Base-by-base conservation (phyloP, 2,329 filamentous ascomycete genomes). In the Chalaropsis ovoidea region DNA sequence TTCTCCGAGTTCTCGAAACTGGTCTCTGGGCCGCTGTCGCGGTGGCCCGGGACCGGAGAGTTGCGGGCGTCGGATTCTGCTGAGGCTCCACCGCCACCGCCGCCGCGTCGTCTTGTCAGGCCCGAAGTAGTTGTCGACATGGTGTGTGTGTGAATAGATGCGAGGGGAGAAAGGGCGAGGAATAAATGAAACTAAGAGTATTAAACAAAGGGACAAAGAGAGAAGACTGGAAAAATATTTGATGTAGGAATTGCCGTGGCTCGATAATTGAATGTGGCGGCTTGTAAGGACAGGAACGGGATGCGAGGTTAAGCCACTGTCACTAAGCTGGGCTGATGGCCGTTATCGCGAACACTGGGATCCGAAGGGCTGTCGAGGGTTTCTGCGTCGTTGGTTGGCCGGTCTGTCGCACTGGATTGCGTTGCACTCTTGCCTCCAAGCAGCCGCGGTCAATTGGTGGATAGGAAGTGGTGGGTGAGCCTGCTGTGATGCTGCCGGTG, bases 1-100 rank as follows among this genome's bases (percentile, higher is more conserved):
- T 96, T 96, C 77, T 95, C 93, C 75, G 88, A 82, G 74, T 82
- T 91, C 78, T 92, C 88, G 80, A 95, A 97, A 72, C 88, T 93
- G 68, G 94, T 96, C 78, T 86, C 85, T 72, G 83, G 84, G 74
- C 80, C 82, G 67, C 82, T 81, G 62, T 76, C 87, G 81, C 77
- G 75, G 60, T 73, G 78, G 80, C 89, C 81, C 82, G 83, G 47
- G 1, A 49, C 72, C 72, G 63, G 47, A 10, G 63, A 65, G 64
- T 73, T 74, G 52, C 41, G 63, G 35, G 67, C 75, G 76, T 69
- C 77, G 77, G 74, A 75, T 77, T 73, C 83, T 81, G 69, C 87
- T 85, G 75, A 80, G 82, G 67, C 82, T 22, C 35, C 65, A 77
- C 85, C 83, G 73, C 86, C 75, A 49, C 89, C 81, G 82, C 83